phyloP scores from a whole-genome alignment of 495 filamentous ascomycete species.

The Clohesyomyces aquaticus region DNA sequence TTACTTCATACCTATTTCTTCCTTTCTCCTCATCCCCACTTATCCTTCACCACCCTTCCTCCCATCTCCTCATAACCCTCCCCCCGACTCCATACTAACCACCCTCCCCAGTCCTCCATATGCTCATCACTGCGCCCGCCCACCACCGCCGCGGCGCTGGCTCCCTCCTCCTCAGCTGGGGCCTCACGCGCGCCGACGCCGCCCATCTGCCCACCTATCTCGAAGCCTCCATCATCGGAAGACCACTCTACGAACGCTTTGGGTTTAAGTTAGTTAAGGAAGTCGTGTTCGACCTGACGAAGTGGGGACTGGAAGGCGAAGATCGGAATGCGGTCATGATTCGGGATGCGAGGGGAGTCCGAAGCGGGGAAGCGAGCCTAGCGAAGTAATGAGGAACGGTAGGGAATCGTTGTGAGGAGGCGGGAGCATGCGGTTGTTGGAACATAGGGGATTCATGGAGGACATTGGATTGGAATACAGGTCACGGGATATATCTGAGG shows the following conservation, averaged over 20 bases:
- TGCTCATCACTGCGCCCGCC: constrained; percentile 33
- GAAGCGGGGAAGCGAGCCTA: no score
- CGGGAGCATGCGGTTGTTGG: no score
- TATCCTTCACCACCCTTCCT: no score
- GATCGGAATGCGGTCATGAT: constrained; percentile 36
- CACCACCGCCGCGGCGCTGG: constrained; percentile 39
- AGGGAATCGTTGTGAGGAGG: no score
- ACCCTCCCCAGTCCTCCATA: constrained; percentile 37
- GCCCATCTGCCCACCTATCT: constrained; percentile 31
- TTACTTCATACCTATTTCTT: no score
- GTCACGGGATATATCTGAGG: no score
- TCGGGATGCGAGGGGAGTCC: constrained; percentile 20
- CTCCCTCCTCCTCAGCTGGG: constrained; percentile 35
- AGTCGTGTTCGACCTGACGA: constrained; percentile 32
- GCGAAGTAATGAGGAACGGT: no score
- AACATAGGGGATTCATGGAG: no score
- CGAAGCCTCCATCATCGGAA: constrained; percentile 35
- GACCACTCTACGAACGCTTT: constrained; percentile 27
- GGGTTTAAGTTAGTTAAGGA: constrained; percentile 32
- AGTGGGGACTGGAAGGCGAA: constrained; percentile 29
- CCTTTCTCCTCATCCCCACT: no score
- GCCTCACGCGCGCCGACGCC: constrained; percentile 31
- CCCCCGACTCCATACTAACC: no score
- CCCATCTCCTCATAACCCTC: no score
- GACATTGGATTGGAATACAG: no score